Base-by-base conservation (phyloP, 2,329 filamentous ascomycete species). In the Pseudogymnoascus sp. region DNA sequence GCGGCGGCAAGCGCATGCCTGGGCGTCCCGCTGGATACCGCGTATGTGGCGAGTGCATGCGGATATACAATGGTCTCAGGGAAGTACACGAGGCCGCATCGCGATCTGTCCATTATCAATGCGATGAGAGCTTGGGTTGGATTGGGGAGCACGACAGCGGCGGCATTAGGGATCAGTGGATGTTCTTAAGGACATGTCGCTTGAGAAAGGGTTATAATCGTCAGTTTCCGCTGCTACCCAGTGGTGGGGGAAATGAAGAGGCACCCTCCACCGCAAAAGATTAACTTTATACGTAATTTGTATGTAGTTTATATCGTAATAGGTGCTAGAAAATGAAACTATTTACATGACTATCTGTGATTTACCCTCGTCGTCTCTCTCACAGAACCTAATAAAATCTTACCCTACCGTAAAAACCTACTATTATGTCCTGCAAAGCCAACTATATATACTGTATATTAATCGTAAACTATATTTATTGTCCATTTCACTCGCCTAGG, bases 41-140 rank as follows among this genome's bases (percentile, higher is more conserved):
- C 70, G 3, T 72, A 68, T 66, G 66, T 72, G 4, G 65, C 63
- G 4, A 62, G 23, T 12, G 68, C 67, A 12, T 73, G 70, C 60
- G 69, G 66, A 10, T 73, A 73, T 61, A 70, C 66, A 28, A 62
- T 69, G 23, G 38, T 42, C 16, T 40, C 62, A 3, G 64, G 70
- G 3, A 69, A 67, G 60, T 72, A 71, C 50, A 72, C 71, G 16
- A 68, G 71, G 28, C 69, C 70, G 7, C 70, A 71, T 62, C 64
- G 70, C 14, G 71, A 72, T 65, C n/a, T 72, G 34, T 60, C 64
- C 10, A 71, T 72, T 25, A 66, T 72, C 16, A 72, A 72, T 66
- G 71, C 69, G 12, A 72, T 72, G 71, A 70, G 71, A 62, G 63
- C 62, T 28, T 72, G 70, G 71, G 67, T 71, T 59, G 71, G 71